These are phyloP conservation scores for Ganoderma lucidum DNA, from an alignment of 1,284 basidiomycete species.

Conservation along the genomic window DNA sequence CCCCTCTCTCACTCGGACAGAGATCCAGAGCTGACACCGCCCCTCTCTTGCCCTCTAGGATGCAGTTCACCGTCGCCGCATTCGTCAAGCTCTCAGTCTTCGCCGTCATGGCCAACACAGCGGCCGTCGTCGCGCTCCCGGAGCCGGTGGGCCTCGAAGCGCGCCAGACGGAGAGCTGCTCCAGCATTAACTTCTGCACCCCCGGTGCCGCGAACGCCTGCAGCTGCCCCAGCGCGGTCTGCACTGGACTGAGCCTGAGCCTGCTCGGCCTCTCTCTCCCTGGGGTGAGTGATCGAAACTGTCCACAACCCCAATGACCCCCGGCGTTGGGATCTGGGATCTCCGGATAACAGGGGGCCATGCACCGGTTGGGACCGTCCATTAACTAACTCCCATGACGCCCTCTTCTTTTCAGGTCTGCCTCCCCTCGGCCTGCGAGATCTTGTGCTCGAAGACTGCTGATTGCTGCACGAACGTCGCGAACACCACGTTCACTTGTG, in stretches of 20 bases:
- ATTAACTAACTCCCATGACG: too few species aligned
- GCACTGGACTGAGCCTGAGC: neutral
- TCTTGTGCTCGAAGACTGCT: neutral
- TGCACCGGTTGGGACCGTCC: too few species aligned
- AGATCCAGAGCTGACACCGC: neutral
- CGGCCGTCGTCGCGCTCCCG: neutral
- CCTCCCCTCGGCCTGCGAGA: neutral
- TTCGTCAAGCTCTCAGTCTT: neutral
- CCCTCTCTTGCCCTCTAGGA: neutral
- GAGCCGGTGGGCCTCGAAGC: neutral
- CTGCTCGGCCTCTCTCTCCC: neutral
- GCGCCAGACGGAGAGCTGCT: neutral
- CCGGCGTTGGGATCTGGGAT: neutral
- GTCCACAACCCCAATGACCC: neutral
- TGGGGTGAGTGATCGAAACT: neutral
- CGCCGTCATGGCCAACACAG: neutral
- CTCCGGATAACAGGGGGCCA: too few species aligned
- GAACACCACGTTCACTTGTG: neutral
- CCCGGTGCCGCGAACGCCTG: neutral
- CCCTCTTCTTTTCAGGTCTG: neutral
- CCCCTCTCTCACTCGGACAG: neutral
- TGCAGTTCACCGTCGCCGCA: neutral
- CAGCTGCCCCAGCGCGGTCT: neutral
- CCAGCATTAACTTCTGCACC: neutral
- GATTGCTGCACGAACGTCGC: neutral